These are phyloP conservation scores for Melastoma candidum DNA, from an alignment of 441 rosid species.

Conservation along the genomic window DNA sequence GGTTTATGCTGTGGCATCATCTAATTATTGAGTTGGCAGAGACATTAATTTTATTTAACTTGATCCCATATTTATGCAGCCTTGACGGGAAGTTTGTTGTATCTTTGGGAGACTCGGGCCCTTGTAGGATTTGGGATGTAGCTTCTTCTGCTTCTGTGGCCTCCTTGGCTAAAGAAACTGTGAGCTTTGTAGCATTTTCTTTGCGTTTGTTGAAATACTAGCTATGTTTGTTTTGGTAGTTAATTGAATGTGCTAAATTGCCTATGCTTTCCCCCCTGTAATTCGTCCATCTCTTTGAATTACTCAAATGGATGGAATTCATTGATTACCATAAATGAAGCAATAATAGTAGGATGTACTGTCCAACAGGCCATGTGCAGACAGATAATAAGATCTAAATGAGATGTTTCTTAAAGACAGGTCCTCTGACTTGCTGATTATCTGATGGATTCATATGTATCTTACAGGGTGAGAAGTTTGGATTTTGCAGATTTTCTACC, in stretches of 20 bases:
- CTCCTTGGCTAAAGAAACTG: constrained; percentile 60
- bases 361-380: no score
- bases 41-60: no score
- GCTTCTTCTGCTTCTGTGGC: constrained; percentile 43
- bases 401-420: no score
- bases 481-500: constrained; percentile 68
- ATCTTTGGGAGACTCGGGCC: constrained; percentile 59
- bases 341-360: no score
- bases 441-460: constrained; percentile 16
- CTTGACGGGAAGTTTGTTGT: constrained; percentile 77
- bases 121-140: constrained; percentile 88
- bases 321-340: no score
- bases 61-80: constrained; percentile 34
- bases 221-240: no score
- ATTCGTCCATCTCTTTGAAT: no score
- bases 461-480: constrained; percentile 76
- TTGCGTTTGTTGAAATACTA: no score
- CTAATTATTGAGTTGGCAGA: background rate
- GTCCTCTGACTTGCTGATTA: background rate
- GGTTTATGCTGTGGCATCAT: constrained; percentile 29
- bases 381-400: no score
- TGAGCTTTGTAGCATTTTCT: constrained; percentile 11
- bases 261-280: no score
- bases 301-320: no score
- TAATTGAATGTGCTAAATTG: no score